Evolutionary conservation across 345 rosid genomes (phyloP).

Genomic region (Ricinus communis): DNA sequence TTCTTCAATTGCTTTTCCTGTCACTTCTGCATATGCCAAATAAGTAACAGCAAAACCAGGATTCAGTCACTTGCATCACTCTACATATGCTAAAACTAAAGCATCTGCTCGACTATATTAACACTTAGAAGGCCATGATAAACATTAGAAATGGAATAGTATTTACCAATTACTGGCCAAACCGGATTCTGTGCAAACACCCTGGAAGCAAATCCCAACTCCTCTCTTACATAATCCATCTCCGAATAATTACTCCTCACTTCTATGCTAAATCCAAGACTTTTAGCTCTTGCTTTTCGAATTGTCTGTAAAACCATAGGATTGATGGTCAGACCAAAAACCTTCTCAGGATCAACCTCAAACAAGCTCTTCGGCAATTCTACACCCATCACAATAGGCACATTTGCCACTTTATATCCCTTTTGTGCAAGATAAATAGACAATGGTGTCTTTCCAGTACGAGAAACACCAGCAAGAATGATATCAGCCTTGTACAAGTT

Average conservation of each 20-base stretch:
- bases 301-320: slow-evolving; percentile 70
- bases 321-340: slow-evolving; percentile 74
- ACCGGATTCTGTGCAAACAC: slow-evolving; percentile 69
- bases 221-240: slow-evolving; percentile 66
- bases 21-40: slow-evolving; percentile 65
- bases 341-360: slow-evolving; percentile 62
- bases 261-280: slow-evolving; percentile 57
- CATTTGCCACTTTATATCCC: slow-evolving; percentile 83
- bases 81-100: neutral
- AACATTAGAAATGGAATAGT: neutral
- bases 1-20: slow-evolving; percentile 91
- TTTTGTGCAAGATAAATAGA: slow-evolving; percentile 81
- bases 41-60: slow-evolving; percentile 6
- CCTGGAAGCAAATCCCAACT: slow-evolving; percentile 61
- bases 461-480: slow-evolving; percentile 78
- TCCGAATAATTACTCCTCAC: slow-evolving; percentile 65
- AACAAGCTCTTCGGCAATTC: slow-evolving; percentile 63
- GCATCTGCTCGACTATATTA: neutral
- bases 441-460: slow-evolving; percentile 82
- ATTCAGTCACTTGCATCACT: slow-evolving; percentile 6
- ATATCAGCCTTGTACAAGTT: slow-evolving; percentile 71
- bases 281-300: slow-evolving; percentile 70
- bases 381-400: slow-evolving; percentile 75
- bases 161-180: slow-evolving; percentile 84
- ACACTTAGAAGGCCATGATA: too few relatives aligned